phyloP scores from a whole-genome alignment of 1,139 yeast genomes.

The Citeromyces hawaiiensis region DNA sequence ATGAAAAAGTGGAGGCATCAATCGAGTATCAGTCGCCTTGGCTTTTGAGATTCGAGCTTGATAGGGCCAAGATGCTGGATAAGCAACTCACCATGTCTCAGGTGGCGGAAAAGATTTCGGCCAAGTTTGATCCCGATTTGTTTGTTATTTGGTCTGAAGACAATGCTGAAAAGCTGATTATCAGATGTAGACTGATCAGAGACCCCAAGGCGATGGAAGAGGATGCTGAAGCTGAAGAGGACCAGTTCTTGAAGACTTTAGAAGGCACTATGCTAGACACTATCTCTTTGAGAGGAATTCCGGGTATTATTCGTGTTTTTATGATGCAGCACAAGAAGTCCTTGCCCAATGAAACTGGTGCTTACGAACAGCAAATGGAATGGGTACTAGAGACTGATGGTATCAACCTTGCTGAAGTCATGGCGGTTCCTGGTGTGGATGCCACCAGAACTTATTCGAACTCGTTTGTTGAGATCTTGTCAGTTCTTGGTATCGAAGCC shows the following conservation, averaged over 20 bases:
- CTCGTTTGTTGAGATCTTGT: constrained; percentile 89
- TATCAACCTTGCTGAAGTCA: constrained; percentile 88
- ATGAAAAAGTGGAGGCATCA: constrained; percentile 90
- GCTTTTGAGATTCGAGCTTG: constrained; percentile 90
- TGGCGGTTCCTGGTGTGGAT: constrained; percentile 93
- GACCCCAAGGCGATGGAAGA: constrained; percentile 91
- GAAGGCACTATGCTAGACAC: constrained; percentile 95
- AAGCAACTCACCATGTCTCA: constrained; percentile 97
- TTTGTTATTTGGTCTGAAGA: constrained; percentile 99
- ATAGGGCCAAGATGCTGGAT: constrained; percentile 98
- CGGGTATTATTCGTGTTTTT: constrained; percentile 83
- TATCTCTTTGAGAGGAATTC: constrained; percentile 90
- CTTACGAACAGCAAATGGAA: constrained; percentile 77
- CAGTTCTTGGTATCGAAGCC: constrained; percentile 97
- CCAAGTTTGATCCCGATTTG: constrained; percentile 86
- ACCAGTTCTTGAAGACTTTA: constrained; percentile 86
- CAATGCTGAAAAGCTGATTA: constrained; percentile 90
- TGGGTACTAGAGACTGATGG: constrained; percentile 99
- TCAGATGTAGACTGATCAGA: constrained; percentile 97
- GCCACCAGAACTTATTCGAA: constrained; percentile 83
- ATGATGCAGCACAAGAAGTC: constrained; percentile 89
- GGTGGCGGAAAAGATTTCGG: constrained; percentile 92
- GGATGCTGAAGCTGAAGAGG: constrained; percentile 94
- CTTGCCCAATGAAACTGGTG: constrained; percentile 74
- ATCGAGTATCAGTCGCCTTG: constrained; percentile 95